Conservation (phyloP, 176 grass and related monocot genomes). For the Bothriochloa decipiens region DNA sequence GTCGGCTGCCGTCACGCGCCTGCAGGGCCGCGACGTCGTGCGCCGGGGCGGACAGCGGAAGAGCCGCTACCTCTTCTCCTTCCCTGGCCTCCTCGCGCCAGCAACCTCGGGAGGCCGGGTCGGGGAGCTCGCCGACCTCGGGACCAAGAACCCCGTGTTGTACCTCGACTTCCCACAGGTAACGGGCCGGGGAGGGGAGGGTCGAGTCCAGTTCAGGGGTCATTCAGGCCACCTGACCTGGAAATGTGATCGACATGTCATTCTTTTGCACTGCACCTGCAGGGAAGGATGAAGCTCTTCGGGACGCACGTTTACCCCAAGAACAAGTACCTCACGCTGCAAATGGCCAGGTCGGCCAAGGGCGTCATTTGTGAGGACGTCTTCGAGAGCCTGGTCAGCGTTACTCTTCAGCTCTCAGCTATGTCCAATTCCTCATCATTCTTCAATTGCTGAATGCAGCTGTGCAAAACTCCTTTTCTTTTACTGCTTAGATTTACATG, state of each 20-base stretch:
- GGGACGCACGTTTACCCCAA: conserved; percentile 96
- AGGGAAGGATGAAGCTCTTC: conserved; percentile 94
- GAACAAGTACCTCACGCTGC: conserved; percentile 97
- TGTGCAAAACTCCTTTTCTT: not conserved
- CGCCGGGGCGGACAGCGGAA: conserved; percentile 75
- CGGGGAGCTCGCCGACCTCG: conserved; percentile 87
- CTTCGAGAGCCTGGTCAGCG: conserved; percentile 81
- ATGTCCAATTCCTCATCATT: not conserved
- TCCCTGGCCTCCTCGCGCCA: conserved; percentile 85
- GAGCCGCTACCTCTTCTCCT: conserved; percentile 91
- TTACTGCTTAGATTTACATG: too few relatives aligned
- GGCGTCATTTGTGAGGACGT: conserved; percentile 86
- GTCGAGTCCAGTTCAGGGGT: too few relatives aligned
- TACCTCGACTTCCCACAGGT: conserved; percentile 94
- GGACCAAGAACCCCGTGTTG: conserved; percentile 76
- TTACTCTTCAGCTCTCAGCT: not conserved
- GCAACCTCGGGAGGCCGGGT: conserved; percentile 56
- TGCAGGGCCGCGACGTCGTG: conserved; percentile 86
- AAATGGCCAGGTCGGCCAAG: conserved; percentile 80
- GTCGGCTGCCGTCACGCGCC: conserved; percentile 56
- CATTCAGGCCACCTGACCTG: not conserved
- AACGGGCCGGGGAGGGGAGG: not conserved
- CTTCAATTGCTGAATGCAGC: not conserved
- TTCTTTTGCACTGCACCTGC: not conserved
- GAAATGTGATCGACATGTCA: too few relatives aligned